These are phyloP conservation scores for Fusarium humuli DNA, from an alignment of 2,329 filamentous ascomycete species.

Conservation along the genomic window DNA sequence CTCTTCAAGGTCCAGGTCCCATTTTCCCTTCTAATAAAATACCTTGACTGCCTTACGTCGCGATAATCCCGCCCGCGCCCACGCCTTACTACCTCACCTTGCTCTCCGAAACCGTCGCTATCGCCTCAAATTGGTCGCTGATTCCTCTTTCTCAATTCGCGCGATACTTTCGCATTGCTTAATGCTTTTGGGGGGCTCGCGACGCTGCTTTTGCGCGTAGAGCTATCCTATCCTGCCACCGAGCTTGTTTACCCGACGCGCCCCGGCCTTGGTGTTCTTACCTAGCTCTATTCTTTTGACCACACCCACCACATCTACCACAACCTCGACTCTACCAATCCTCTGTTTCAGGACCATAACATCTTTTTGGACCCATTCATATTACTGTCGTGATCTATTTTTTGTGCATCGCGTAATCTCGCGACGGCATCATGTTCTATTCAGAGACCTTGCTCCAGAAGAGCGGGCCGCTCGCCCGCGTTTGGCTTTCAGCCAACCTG, in stretches of 20 bases:
- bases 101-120: slow-evolving; percentile 42
- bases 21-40: slow-evolving; percentile 46
- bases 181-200: slow-evolving; percentile 48
- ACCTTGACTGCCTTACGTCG: slow-evolving; percentile 37
- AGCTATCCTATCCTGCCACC: slow-evolving; percentile 48
- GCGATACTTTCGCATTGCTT: slow-evolving; percentile 45
- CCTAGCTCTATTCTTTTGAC: slow-evolving; percentile 40
- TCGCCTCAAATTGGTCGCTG: slow-evolving; percentile 44
- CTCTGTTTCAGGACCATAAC: slow-evolving; percentile 19
- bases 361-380: slow-evolving; percentile 21
- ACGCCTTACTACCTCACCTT: slow-evolving; percentile 40
- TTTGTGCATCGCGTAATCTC: slow-evolving; percentile 47
- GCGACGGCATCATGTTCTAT: slow-evolving; percentile 83
- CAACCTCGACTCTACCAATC: slow-evolving; percentile 18
- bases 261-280: slow-evolving; percentile 49
- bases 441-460: slow-evolving; percentile 95
- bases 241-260: slow-evolving; percentile 53
- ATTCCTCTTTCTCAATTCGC: slow-evolving; percentile 29
- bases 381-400: slow-evolving; percentile 18
- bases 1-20: slow-evolving; percentile 47
- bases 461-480: slow-evolving; percentile 94
- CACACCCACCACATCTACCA: slow-evolving; percentile 21
- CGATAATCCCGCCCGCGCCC: slow-evolving; percentile 41
- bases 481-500: slow-evolving; percentile 98
- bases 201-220: slow-evolving; percentile 49